Percentiles rank a stretch among this genome's conserved stretches.
phyloP scores from a whole-genome alignment of 805 yeast species.

The Pichia californica region DNA sequence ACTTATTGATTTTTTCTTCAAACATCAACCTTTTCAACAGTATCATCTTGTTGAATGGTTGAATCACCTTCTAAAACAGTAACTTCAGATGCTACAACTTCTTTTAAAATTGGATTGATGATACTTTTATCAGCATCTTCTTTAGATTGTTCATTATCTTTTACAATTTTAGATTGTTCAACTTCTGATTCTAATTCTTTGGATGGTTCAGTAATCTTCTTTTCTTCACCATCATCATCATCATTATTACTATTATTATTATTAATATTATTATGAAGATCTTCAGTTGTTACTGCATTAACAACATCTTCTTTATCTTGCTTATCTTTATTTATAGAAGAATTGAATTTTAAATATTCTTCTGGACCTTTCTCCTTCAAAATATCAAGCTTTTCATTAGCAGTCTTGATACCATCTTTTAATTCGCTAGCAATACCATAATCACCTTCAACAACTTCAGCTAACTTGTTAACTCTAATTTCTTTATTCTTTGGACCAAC shows the following conservation, averaged over 20 bases:
- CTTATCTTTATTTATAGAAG: conserved; percentile 6
- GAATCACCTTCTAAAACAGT: conserved; percentile 40
- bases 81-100: conserved; percentile 10
- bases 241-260: too few species aligned
- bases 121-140: not conserved
- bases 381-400: conserved; percentile 28
- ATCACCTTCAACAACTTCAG: conserved; percentile 41
- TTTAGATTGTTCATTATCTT: conserved; percentile 4
- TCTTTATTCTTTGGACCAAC: conserved; percentile 11
- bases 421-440: conserved; percentile 48
- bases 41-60: conserved; percentile 44
- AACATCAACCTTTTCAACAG: conserved; percentile 14
- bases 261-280: not conserved
- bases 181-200: too few species aligned
- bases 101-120: not conserved
- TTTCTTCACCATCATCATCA: not conserved
- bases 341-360: conserved; percentile 18
- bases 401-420: conserved; percentile 31
- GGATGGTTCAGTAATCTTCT: not conserved
- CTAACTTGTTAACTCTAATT: conserved; percentile 24
- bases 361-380: conserved; percentile 38
- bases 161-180: not conserved
- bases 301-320: conserved; percentile 13
- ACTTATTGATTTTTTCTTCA: too few species aligned
- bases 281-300: not conserved